Evolutionary conservation across 345 rosid species (phyloP), one percentile per base, ranked within the genome.

Genomic region (Murraya paniculata): DNA sequence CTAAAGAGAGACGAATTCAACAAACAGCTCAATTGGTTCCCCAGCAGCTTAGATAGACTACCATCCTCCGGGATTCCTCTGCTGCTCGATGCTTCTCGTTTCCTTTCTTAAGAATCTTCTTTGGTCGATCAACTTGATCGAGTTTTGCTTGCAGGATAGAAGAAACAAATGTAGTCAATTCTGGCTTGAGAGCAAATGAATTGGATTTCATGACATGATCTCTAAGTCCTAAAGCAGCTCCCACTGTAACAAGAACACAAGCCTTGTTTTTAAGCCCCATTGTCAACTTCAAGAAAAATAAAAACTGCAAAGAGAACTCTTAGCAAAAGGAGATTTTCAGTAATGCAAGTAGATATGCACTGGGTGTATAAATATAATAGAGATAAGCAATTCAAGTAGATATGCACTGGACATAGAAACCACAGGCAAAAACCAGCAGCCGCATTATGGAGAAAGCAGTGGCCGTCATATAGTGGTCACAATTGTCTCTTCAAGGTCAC

Each of bases 31-130:
- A 77, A 60, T 71, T 45, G 30, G 74, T 78, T 22, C 83, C 82
- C 81, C 85, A 82, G 62, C 78, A 82, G 57, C 80, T 85, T 68
- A 85, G 36, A 78, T 80, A 77, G 30, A 82, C 24, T 4, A 82
- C 71, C 78, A 77, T 77, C 73, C 68, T 77, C 75, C 56, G 45
- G 1, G 83, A 61, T n/a, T 82, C 73, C 33, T 79, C 85, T 16
- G 78, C 76, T 55, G 65, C 57, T 13, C 30, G 58, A 55, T 31
- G 25, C 68, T 36, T 59, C 35, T 72, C 68, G 2, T 71, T 3
- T 18, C 31, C 36, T 4, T 50, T 71, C 30, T 13, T 16, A 1
- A 21, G 30, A 16, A 25, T 38, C 39, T 35, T 55, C 72, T 77
- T 35, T 10, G 75, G 24, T 33, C 62, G 65, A 58, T 33, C 53